phyloP scores from a whole-genome alignment of 2,329 filamentous ascomycete genomes.

The Zasmidium cellare region DNA sequence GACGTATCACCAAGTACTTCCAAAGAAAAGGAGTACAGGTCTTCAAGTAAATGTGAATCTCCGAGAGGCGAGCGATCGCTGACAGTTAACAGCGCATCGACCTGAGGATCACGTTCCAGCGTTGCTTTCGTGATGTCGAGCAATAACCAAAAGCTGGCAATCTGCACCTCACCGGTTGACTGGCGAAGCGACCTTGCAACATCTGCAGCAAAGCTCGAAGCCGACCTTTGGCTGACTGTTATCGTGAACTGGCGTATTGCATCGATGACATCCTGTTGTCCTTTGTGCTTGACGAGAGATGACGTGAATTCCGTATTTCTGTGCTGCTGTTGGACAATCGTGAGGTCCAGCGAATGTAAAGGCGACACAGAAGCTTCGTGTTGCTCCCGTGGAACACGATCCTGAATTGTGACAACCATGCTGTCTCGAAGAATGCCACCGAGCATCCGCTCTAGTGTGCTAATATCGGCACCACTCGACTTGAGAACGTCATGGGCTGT shows the following conservation, averaged over 20 bases:
- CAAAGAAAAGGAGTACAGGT: conserved; percentile 70
- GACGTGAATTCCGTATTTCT: conserved; percentile 21
- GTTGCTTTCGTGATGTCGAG: conserved; percentile 68
- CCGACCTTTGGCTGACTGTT: conserved; percentile 24
- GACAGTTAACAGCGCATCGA: conserved; percentile 63
- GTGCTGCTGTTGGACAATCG: conserved; percentile 14
- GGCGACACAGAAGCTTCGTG: conserved; percentile 11
- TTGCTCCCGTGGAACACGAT: conserved; percentile 14
- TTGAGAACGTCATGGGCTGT: conserved; percentile 68
- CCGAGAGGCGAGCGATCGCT: not conserved
- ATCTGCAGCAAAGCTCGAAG: conserved; percentile 54
- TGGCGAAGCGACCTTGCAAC: conserved; percentile 65
- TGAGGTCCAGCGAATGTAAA: conserved; percentile 23
- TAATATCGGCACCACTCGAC: conserved; percentile 63
- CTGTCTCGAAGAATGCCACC: conserved; percentile 73
- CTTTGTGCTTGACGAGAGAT: conserved; percentile 28
- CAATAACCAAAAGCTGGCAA: conserved; percentile 79
- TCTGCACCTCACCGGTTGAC: conserved; percentile 57
- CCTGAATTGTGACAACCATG: conserved; percentile 53
- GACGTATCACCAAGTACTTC: conserved; percentile 54
- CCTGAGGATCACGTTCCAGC: conserved; percentile 51
- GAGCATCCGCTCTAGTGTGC: conserved; percentile 66
- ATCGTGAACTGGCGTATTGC: conserved; percentile 37
- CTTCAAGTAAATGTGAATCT: conserved; percentile 46
- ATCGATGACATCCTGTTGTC: conserved; percentile 28